Base-by-base conservation (phyloP, 2,329 filamentous ascomycete genomes). In the Trichoderma atrobrunneum region DNA sequence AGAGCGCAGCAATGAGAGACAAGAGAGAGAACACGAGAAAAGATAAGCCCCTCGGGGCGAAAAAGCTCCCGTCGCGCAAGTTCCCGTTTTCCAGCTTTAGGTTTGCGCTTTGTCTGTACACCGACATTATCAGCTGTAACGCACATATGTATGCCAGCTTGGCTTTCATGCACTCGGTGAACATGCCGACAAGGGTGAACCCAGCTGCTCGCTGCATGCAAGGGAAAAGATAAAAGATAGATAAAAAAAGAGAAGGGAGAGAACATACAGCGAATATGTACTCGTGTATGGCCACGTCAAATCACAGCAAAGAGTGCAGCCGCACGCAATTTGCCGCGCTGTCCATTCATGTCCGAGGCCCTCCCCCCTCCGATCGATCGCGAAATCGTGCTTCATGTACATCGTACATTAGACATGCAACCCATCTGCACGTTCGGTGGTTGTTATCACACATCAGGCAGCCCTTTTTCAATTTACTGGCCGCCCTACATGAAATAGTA, bases 321-420 rank as follows among this genome's bases (percentile, higher is more conserved):
- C 30, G 59, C 59, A 61, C 59, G 59, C 59, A 61, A 61, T 61
- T 61, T 61, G 32, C 32, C 18, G 39, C 11, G 34, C 34, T 16
- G 26, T 32, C 62, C 62, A 30, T 64, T 61, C 59, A 61, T 14
- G 14, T 24, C n/a, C 48, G 48, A 24, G 48, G 4, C n/a, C 39
- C 30, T 5, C 30, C 39, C 39, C 61, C 39, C 28, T 28, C 39
- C 39, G 62, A 64, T 64, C 62, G 62, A 64, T 64, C 62, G 62
- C 39, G 21, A 64, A 64, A 64, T 64, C 36, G 61, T 48, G 39
- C 36, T 16, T 36, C 32, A 63, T 63, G 30, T 32, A 51, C 61
- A 48, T 64, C 61, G 61, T 51, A 51, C 61, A 64, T 51, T 48
- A 51, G 18, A 64, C 39, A 64, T 64, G 62, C 62, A 64, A 43